Evolutionary conservation across 1,284 basidiomycete species (phyloP).

Genomic region (Malassezia yamatoensis): DNA sequence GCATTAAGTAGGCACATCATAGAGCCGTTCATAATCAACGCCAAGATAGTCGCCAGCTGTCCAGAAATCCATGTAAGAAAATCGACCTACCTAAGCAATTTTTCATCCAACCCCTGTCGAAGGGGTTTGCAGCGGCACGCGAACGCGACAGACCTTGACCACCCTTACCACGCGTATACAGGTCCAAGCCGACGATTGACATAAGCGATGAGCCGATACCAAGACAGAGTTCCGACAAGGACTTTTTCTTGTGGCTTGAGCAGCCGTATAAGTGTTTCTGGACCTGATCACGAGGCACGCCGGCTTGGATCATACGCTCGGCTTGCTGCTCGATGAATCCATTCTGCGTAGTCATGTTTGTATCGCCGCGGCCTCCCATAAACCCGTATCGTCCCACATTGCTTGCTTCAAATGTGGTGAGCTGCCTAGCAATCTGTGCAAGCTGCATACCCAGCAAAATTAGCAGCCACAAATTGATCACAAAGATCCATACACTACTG

Average conservation of each 20-base stretch:
- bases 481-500: constrained; percentile 69
- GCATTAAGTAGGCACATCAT: constrained; percentile 58
- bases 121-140: constrained; percentile 71
- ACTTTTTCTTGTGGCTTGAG: background rate
- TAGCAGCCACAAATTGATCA: constrained; percentile 86
- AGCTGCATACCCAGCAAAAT: constrained; percentile 74
- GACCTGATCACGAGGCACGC: constrained; percentile 1
- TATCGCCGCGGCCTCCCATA: constrained; percentile 61
- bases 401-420: constrained; percentile 91
- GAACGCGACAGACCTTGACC: constrained; percentile 63
- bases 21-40: constrained; percentile 77
- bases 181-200: constrained; percentile 78
- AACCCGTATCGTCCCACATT: constrained; percentile 90
- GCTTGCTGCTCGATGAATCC: constrained; percentile 12
- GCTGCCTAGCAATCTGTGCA: constrained; percentile 84
- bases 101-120: constrained; percentile 68
- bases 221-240: constrained; percentile 1
- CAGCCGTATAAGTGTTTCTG: constrained; percentile 5
- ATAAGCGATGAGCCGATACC: constrained; percentile 58
- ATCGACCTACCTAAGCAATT: constrained; percentile 58
- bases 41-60: constrained; percentile 69
- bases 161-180: constrained; percentile 80
- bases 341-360: constrained; percentile 10
- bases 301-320: constrained; percentile 6
- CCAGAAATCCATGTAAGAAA: constrained; percentile 73